Evolutionary conservation across 495 filamentous ascomycete genomes (phyloP).

Genomic region (Rusavskia elegans): DNA sequence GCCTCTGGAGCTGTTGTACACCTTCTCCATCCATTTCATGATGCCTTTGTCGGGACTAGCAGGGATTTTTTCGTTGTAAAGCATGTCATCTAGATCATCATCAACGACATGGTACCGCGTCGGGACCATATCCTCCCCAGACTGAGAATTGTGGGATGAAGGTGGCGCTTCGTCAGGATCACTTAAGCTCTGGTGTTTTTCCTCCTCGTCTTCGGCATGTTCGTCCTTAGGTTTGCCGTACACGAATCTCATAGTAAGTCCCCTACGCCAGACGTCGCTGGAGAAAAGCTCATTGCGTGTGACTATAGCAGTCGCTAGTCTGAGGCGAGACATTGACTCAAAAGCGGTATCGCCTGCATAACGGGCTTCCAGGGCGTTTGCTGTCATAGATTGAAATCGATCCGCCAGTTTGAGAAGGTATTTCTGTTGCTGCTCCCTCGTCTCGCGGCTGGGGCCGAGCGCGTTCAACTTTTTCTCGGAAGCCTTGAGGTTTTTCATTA

Average conservation of each 20-base stretch:
- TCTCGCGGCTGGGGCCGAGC: constrained; percentile 30
- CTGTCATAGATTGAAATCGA: constrained; percentile 25
- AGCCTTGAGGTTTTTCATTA: constrained; percentile 22
- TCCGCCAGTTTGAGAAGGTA: constrained; percentile 28
- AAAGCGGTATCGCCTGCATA: constrained; percentile 29
- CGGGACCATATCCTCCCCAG: too few relatives aligned
- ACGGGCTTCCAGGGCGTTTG: constrained; percentile 23
- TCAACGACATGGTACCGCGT: constrained; percentile 2
- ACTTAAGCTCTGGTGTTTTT: neutral
- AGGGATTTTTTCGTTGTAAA: constrained; percentile 4
- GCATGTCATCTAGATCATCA: constrained; percentile 16
- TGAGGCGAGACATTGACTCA: constrained; percentile 12
- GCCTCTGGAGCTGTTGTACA: constrained; percentile 18
- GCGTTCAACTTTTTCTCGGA: constrained; percentile 13
- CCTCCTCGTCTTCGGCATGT: neutral
- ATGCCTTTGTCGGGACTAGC: constrained; percentile 11
- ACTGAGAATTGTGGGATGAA: too few relatives aligned
- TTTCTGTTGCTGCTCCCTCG: constrained; percentile 23
- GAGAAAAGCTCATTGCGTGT: constrained; percentile 27
- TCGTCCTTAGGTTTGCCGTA: neutral
- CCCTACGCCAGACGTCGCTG: constrained; percentile 19
- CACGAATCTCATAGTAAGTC: constrained; percentile 25
- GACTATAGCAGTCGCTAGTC: constrained; percentile 30
- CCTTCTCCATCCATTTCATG: constrained; percentile 16
- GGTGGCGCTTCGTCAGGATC: too few relatives aligned